Base-by-base conservation (phyloP, 805 yeast species). In the Wickerhamomyces strasburgensis region DNA sequence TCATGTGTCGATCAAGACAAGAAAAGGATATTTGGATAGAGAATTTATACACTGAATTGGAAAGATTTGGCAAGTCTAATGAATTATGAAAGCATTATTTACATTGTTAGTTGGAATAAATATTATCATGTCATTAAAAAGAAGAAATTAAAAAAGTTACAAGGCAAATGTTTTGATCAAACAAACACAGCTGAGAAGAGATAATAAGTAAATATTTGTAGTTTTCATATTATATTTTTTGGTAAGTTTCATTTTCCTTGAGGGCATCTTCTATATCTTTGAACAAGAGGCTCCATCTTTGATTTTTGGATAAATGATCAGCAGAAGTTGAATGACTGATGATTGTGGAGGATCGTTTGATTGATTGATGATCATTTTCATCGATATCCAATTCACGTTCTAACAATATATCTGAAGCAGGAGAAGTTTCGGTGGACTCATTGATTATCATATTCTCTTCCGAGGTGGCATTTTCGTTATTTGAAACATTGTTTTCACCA, bases 11-110 rank as follows among this genome's bases (percentile, higher is more conserved):
- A 32, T 84, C 95, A 2, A 63, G 90, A 27, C 82, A 82, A 43
- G 95, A 87, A 48, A 66, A 89, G 37, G 96, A 90, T 51, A 44
- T 75, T 23, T 89, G 98, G 98, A 89, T 84, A 2, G 43, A 58
- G 13, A 49, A 56, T 18, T 41, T 65, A 18, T 51, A 56, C 35
- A 46, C 54, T n/a, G 65, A 63, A 32, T 29, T 65, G 27, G 70
- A 64, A 35, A 51, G 67, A 31, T 45, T 60, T 34, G 49, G 53
- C 4, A 21, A 30, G 9, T 29, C 39, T 14, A 34, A 28, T 23
- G 44, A 44, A 14, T n/a, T n/a, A n/a, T n/a, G n/a, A n/a, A n/a
- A n/a, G n/a, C n/a, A n/a, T n/a, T n/a, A n/a, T n/a, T n/a, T n/a
- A n/a, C n/a, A n/a, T n/a, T n/a, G n/a, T n/a, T n/a, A n/a, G n/a